Evolutionary conservation across 2,329 filamentous ascomycete species (phyloP), one percentile per base, ranked within the genome.

Genomic region (Penicillium sp.): DNA sequence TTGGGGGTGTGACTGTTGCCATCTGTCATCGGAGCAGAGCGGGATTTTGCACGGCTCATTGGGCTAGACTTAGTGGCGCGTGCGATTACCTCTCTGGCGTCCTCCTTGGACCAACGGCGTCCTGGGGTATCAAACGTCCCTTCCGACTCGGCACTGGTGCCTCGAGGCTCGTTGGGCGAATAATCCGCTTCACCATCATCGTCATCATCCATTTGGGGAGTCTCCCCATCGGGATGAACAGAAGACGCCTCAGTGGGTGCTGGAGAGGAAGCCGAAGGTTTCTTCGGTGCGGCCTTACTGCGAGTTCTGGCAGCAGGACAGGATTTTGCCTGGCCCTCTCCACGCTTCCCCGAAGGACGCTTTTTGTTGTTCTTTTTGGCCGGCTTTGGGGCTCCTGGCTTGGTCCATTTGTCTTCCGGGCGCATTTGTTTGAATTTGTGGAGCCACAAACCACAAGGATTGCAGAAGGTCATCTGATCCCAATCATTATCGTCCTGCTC

Each of bases 401-500:
- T 89, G 62, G 88, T 88, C 93, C 93, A 99, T 62, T 88, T 86
- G 58, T 93, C 86, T 52, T 85, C 80, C 2, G 94, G 94, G 9
- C 94, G 87, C 79, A 96, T 94, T 24, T 79, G 82, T 68, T 89
- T 91, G 74, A 89, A 91, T 69, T 97, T 97, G 58, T 87, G 86
- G 65, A 99, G 87, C 91, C 92, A 99, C 40, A 99, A 86, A 18
- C 94, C 94, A 71, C 94, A 99, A 56, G 93, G 92, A 72, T 99
- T 99, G 80, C 94, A 99, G 37, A 97, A 82, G 29, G 89, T 81
- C 54, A 90, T 82, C 65, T 90, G 84, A 43, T 82, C 83, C 80
- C 89, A 97, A 39, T 82, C 81, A 70, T 86, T 88, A 70, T 89
- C 86, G 47, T 88, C 85, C 4, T 80, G 77, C 1, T 79, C 82